Conservation (phyloP, 2,329 filamentous ascomycete species). For the Septoria linicola region DNA sequence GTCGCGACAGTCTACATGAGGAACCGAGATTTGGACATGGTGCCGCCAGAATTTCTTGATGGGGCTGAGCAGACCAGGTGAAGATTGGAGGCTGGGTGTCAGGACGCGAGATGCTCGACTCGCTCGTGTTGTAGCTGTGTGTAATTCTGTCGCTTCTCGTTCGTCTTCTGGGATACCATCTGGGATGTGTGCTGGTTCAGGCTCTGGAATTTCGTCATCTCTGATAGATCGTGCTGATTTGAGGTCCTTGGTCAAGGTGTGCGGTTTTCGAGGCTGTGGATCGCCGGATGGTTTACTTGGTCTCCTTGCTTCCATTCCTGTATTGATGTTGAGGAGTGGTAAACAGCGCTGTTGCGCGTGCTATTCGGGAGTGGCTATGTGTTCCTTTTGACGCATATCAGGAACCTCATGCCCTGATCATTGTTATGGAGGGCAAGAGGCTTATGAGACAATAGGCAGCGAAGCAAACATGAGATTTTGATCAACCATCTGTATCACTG, state of each 20-base stretch:
- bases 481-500: no score
- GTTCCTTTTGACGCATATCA: no score
- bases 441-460: no score
- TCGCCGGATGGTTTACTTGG: not conserved
- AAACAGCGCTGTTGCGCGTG: no score
- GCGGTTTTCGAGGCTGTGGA: not conserved
- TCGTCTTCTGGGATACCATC: conserved; percentile 29
- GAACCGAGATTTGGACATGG: conserved; percentile 53
- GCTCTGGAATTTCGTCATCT: conserved; percentile 25
- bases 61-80: conserved; percentile 9
- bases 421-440: no score
- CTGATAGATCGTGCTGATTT: not conserved
- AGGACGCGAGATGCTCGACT: conserved; percentile 9
- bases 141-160: conserved; percentile 38
- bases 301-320: not conserved
- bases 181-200: conserved; percentile 29
- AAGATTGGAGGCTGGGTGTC: conserved; percentile 4
- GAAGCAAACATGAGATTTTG: no score
- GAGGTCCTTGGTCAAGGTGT: not conserved
- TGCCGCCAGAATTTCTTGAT: conserved; percentile 49
- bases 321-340: not conserved
- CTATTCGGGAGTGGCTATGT: no score
- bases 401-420: no score
- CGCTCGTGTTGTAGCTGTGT: not conserved
- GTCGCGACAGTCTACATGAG: conserved; percentile 53